phyloP scores from a whole-genome alignment of 176 grass and related monocot genomes.

The Luzula sylvatica region DNA sequence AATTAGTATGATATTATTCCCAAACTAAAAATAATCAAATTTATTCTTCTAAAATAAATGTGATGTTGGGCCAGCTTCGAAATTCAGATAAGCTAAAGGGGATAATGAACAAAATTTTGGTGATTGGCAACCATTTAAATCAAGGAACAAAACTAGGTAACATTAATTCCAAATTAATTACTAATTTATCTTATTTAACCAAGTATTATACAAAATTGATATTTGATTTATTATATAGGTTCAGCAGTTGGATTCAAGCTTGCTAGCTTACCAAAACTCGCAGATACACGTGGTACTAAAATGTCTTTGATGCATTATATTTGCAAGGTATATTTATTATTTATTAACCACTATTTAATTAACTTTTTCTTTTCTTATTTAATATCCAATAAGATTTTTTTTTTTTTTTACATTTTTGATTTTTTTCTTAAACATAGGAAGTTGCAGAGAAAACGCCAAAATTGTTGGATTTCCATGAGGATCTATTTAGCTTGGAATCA shows the following conservation, averaged over 20 bases:
- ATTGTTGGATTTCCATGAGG: conserved; percentile 76
- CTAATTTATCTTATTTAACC: background rate
- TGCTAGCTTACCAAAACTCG: conserved; percentile 77
- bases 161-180: conserved; percentile 2
- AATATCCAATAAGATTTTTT: background rate
- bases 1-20: too few relatives aligned
- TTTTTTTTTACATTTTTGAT: background rate
- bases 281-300: conserved; percentile 80
- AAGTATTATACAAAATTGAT: conserved; percentile 1
- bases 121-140: conserved; percentile 88
- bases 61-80: conserved; percentile 69
- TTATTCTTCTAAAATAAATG: too few relatives aligned
- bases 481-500: conserved; percentile 74
- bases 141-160: conserved; percentile 93
- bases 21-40: too few relatives aligned
- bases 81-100: conserved; percentile 86
- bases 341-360: background rate
- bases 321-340: conserved; percentile 53
- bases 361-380: too few relatives aligned
- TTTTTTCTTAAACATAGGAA: conserved; percentile 38
- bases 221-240: conserved; percentile 33
- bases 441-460: conserved; percentile 65
- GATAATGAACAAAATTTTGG: conserved; percentile 93
- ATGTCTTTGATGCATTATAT: conserved; percentile 90
- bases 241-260: conserved; percentile 78